phyloP scores from a whole-genome alignment of 306 rosid species.

The Glycyrrhiza uralensis region DNA sequence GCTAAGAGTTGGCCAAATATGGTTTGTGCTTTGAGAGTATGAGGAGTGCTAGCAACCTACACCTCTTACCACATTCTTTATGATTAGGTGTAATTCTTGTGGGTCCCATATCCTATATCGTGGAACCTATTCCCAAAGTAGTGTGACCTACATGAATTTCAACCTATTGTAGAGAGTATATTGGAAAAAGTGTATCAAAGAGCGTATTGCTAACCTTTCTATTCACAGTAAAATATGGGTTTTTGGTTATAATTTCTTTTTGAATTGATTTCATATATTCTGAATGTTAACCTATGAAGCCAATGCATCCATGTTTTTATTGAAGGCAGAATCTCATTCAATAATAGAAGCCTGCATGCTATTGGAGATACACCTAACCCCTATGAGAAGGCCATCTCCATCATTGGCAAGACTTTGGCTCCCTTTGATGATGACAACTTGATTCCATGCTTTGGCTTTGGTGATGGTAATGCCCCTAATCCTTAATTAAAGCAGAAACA shows the following conservation, averaged over 20 bases:
- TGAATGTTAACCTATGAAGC: slow-evolving; percentile 9
- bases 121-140: no score
- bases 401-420: slow-evolving; percentile 84
- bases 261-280: slow-evolving; percentile 1
- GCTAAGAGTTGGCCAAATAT: not conserved
- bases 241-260: not conserved
- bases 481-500: slow-evolving; percentile 13
- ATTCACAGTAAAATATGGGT: not conserved
- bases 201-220: no score
- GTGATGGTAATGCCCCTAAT: slow-evolving; percentile 58
- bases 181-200: no score
- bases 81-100: no score
- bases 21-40: not conserved
- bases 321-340: slow-evolving; percentile 75
- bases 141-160: no score
- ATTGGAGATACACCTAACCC: slow-evolving; percentile 76
- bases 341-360: slow-evolving; percentile 69
- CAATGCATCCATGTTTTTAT: slow-evolving; percentile 28
- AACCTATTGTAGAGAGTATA: no score
- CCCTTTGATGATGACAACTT: slow-evolving; percentile 92
- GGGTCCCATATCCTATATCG: no score
- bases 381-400: slow-evolving; percentile 75
- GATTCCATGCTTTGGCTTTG: slow-evolving; percentile 96
- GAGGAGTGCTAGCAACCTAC: no score
- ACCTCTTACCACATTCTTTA: no score